Percentiles rank a stretch among this genome's conserved stretches.
Evolutionary conservation across 2,329 filamentous ascomycete species (phyloP).

Genomic region (Chalaropsis thielavioides): DNA sequence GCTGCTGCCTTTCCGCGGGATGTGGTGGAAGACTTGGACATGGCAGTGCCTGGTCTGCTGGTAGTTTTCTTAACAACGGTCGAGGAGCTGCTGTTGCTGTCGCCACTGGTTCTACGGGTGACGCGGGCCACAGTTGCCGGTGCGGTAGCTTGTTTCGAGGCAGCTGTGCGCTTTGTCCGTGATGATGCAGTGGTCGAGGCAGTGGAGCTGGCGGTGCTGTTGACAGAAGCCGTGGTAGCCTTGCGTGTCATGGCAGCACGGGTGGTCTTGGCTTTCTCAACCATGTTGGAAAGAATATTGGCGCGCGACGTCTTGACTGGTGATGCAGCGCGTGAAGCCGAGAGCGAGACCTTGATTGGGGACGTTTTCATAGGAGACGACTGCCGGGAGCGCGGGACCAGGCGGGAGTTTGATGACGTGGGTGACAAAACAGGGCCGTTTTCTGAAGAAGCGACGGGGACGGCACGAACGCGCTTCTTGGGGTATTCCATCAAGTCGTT

Average conservation of each 20-base stretch:
- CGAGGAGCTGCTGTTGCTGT: constrained; percentile 48
- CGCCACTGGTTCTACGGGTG: constrained; percentile 46
- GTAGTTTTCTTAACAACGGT: constrained; percentile 47
- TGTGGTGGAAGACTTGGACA: constrained; percentile 25
- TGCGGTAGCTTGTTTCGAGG: constrained; percentile 26
- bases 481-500: constrained; percentile 39
- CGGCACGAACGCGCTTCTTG: constrained; percentile 49
- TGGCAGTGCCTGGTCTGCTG: constrained; percentile 23
- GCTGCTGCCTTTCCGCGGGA: constrained; percentile 32
- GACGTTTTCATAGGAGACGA: constrained; percentile 20
- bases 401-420: constrained; percentile 65
- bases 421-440: constrained; percentile 60
- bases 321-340: constrained; percentile 36
- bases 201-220: constrained; percentile 30
- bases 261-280: constrained; percentile 45
- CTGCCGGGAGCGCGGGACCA: constrained; percentile 31
- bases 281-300: constrained; percentile 38
- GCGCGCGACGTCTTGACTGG: constrained; percentile 39
- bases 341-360: constrained; percentile 35
- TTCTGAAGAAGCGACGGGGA: constrained; percentile 27
- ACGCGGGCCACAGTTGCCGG: constrained; percentile 28
- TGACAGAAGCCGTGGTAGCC: constrained; percentile 31
- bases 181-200: constrained; percentile 25
- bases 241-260: constrained; percentile 36
- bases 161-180: constrained; percentile 22